These are phyloP conservation scores for Entonaema liquescens DNA, from an alignment of 495 filamentous ascomycete species.

Conservation along the genomic window DNA sequence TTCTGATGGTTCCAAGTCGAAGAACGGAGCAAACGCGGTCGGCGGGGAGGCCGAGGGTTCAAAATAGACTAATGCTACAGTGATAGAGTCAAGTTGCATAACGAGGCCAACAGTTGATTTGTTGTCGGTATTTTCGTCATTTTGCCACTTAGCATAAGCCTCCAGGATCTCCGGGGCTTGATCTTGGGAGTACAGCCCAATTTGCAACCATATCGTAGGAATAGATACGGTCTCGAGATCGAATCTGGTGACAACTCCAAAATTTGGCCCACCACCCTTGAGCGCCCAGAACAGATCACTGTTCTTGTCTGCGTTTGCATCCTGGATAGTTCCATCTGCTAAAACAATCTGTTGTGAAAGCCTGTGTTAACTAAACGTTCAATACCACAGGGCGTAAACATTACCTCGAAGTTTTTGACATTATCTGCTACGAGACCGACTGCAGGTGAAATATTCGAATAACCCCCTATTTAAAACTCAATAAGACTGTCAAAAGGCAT, in stretches of 20 bases:
- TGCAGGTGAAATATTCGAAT: slow-evolving; percentile 9
- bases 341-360: slow-evolving; percentile 45
- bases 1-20: background rate
- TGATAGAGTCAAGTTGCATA: background rate
- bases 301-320: slow-evolving; percentile 51
- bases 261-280: slow-evolving; percentile 61
- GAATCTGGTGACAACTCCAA: slow-evolving; percentile 61
- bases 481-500: background rate
- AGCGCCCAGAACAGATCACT: slow-evolving; percentile 61
- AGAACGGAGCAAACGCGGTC: slow-evolving; percentile 21
- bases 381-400: too few species aligned
- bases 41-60: slow-evolving; percentile 2
- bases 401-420: slow-evolving; percentile 55
- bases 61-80: slow-evolving; percentile 16
- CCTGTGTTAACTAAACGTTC: background rate
- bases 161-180: slow-evolving; percentile 24
- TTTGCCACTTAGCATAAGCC: slow-evolving; percentile 38
- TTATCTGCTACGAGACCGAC: slow-evolving; percentile 55
- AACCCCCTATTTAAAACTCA: slow-evolving; percentile 20
- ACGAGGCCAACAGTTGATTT: slow-evolving; percentile 20
- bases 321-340: slow-evolving; percentile 51
- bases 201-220: slow-evolving; percentile 38
- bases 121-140: slow-evolving; percentile 22
- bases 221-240: slow-evolving; percentile 47
- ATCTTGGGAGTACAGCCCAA: slow-evolving; percentile 11